These are phyloP conservation scores for Gossypium thurberi DNA, from an alignment of 345 rosid genomes.

Conservation along the genomic window DNA sequence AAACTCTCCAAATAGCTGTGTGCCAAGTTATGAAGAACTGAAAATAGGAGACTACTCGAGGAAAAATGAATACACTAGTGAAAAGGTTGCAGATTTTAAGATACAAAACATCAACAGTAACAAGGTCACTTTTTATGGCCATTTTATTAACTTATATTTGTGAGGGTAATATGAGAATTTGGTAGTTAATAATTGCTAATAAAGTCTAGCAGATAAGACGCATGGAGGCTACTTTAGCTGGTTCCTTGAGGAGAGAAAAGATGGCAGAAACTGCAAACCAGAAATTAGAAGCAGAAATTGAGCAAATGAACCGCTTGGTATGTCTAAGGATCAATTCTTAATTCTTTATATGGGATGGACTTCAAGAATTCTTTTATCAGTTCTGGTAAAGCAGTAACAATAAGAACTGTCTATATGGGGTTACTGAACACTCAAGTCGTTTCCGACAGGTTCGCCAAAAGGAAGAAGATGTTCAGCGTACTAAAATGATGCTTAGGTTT, in stretches of 20 bases:
- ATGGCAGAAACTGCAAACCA: slow-evolving; percentile 42
- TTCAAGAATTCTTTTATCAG: background rate
- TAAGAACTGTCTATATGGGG: background rate
- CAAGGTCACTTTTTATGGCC: slow-evolving; percentile 34
- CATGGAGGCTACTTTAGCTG: slow-evolving; percentile 38
- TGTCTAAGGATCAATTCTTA: slow-evolving; percentile 19
- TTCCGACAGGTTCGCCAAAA: slow-evolving; percentile 47
- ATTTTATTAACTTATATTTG: slow-evolving; percentile 4
- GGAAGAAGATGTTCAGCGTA: slow-evolving; percentile 57
- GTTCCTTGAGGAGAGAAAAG: slow-evolving; percentile 68
- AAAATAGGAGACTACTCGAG: slow-evolving; percentile 19
- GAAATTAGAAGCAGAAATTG: slow-evolving; percentile 57
- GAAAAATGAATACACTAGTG: slow-evolving; percentile 25
- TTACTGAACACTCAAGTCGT: slow-evolving; percentile 22
- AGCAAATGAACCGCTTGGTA: slow-evolving; percentile 54
- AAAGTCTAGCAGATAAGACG: slow-evolving; percentile 30
- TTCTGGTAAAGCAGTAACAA: slow-evolving; percentile 2
- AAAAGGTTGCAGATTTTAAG: slow-evolving; percentile 26
- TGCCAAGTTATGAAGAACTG: slow-evolving; percentile 34
- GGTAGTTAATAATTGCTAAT: slow-evolving; percentile 11
- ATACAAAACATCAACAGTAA: slow-evolving; percentile 24
- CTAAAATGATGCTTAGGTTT: slow-evolving; percentile 46
- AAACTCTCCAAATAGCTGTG: slow-evolving; percentile 27
- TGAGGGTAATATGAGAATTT: slow-evolving; percentile 7
- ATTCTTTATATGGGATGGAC: background rate